Evolutionary conservation across 176 grass and related monocot species (phyloP).

Genomic region (Oryza glaberrima): DNA sequence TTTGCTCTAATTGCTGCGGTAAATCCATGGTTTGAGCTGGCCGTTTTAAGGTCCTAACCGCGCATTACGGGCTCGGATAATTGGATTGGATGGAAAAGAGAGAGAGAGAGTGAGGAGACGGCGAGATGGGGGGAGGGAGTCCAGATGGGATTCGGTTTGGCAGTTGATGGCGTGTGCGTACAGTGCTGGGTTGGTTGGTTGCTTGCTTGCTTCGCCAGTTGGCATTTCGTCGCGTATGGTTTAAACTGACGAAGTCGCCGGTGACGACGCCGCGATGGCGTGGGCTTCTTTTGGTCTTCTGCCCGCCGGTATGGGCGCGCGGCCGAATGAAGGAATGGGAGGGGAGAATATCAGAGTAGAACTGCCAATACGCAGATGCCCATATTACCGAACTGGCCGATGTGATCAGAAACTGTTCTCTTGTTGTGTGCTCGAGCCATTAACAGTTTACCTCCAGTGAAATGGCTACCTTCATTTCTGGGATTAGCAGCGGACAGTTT

Average conservation of each 20-base stretch:
- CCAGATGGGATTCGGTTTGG: not conserved
- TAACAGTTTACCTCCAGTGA: not conserved
- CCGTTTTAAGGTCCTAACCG: not conserved
- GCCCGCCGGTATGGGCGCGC: not conserved
- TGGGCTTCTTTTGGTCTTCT: not conserved
- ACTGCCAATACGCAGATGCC: too few species aligned
- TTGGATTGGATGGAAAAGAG: not conserved
- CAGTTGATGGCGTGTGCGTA: not conserved
- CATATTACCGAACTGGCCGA: too few species aligned
- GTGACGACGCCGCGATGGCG: not conserved
- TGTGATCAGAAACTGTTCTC: not conserved
- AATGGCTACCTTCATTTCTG: too few species aligned
- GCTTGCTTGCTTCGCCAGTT: constrained; percentile 10
- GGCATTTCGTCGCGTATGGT: not conserved
- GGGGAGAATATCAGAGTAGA: not conserved
- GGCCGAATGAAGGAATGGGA: not conserved
- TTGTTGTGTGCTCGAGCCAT: not conserved
- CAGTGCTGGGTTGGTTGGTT: too few species aligned
- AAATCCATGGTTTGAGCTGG: not conserved
- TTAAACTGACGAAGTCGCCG: not conserved
- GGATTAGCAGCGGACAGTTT: too few species aligned
- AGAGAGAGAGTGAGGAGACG: not conserved
- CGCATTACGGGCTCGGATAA: not conserved
- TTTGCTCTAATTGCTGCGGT: not conserved
- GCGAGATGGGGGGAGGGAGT: too few species aligned